Evolutionary conservation across 495 filamentous ascomycete genomes (phyloP), one percentile per base, ranked within the genome.

Genomic region (Xylaria scruposa): DNA sequence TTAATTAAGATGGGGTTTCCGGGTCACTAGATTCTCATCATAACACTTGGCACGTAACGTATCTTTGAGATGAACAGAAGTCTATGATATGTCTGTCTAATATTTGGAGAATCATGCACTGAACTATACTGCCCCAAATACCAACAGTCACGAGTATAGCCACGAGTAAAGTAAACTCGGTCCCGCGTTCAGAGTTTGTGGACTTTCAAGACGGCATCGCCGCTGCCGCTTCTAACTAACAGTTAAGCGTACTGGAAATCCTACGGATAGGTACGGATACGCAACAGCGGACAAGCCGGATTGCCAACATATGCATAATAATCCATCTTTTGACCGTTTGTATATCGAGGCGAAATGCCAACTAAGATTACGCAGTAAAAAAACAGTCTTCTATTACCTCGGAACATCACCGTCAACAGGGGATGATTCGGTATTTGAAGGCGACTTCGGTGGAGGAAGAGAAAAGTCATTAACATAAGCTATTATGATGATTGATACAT

Each of bases 211-310:
- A 42, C 65, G 65, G 65, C 49, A 21, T 67, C 13, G 49, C 65
- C 65, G 65, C n/a, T 21, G 49, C 65, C 65, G 65, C n/a, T 21
- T 1, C 33, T 33, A 42, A 42, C 65, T 10, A 54, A 56, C 65
- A 51, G 47, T 13, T 44, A 67, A 56, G 29, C 49, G 31, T 29
- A 3, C 56, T 54, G 49, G 19, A 1, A 33, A 42, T 56, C 65
- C 33, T 56, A n/a, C 65, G 21, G 46, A 67, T 29, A 42, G 9
- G 38, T 53, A 67, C 49, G 21, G 49, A 40, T 53, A 56, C 33
- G 36, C 19, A 3, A 49, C 42, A 19, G 21, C 36, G 31, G 49
- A 54, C 44, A 67, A 10, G 58, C 58, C 58, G 63, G 1, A 29
- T 13, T 53, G 33, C 36, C 46, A 29, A 19, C 65, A 51, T 10